phyloP scores from a whole-genome alignment of 2,329 filamentous ascomycete genomes.

The Eurotiales sp. region DNA sequence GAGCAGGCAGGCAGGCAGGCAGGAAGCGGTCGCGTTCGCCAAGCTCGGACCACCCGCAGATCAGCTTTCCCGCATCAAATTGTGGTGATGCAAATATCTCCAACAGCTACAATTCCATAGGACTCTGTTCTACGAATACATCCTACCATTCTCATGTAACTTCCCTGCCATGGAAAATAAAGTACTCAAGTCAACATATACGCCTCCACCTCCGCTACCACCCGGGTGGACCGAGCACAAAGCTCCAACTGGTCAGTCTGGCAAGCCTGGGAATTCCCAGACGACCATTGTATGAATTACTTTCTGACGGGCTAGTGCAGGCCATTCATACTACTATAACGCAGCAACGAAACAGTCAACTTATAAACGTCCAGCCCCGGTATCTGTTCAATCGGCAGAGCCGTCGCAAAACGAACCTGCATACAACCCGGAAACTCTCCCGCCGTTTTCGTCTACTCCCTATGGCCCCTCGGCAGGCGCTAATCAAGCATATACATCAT shows the following conservation, averaged over 20 bases:
- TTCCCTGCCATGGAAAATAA: conserved; percentile 4
- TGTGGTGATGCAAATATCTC: conserved; percentile 10
- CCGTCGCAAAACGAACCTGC: conserved; percentile 32
- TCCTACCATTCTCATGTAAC: not conserved
- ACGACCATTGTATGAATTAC: conserved; percentile 11
- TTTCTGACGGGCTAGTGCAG: conserved; percentile 37
- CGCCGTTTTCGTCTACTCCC: conserved; percentile 35
- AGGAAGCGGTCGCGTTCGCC: conserved; percentile 38
- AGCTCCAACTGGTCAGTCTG: conserved; percentile 64
- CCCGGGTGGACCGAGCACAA: conserved; percentile 91
- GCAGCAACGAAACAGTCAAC: conserved; percentile 78
- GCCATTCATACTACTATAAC: conserved; percentile 87
- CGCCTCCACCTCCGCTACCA: conserved; percentile 63
- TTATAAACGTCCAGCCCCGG: conserved; percentile 67
- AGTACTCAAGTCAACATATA: conserved; percentile 78
- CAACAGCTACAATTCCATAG: too few relatives aligned
- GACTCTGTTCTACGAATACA: not conserved
- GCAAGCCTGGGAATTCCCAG: not conserved
- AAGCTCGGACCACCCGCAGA: conserved; percentile 36
- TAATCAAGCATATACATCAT: conserved; percentile 26
- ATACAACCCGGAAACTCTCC: conserved; percentile 31
- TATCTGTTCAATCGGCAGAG: conserved; percentile 33
- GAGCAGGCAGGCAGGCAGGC: too few relatives aligned
- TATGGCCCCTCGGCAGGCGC: conserved; percentile 15
- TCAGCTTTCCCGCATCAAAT: conserved; percentile 20